These are phyloP conservation scores for Colletotrichum sp. DNA, from an alignment of 2,329 filamentous ascomycete species.

Conservation along the genomic window DNA sequence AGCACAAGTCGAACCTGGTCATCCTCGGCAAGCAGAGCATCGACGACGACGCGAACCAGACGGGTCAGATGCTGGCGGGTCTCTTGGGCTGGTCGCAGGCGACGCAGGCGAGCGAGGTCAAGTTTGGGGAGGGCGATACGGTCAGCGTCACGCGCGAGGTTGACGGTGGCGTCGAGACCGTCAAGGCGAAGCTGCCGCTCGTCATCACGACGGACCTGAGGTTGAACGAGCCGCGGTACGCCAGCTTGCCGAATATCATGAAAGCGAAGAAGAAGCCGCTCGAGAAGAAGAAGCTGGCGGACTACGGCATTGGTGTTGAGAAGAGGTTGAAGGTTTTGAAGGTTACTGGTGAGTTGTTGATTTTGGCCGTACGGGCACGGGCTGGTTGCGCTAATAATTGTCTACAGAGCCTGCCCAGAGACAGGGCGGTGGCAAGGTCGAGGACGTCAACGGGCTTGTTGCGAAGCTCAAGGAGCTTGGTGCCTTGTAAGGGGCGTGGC, in stretches of 20 bases:
- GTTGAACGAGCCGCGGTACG: slow-evolving; percentile 94
- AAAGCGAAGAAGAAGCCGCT: slow-evolving; percentile 99
- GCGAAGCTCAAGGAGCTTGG: slow-evolving; percentile 94
- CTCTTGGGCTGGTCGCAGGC: slow-evolving; percentile 92
- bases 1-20: slow-evolving; percentile 89
- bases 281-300: slow-evolving; percentile 86
- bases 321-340: slow-evolving; percentile 87
- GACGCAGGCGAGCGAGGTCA: slow-evolving; percentile 87
- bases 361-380: neutral
- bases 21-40: slow-evolving; percentile 98
- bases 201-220: slow-evolving; percentile 94
- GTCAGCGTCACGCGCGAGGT: slow-evolving; percentile 89
- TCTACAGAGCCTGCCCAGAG: slow-evolving; percentile 80
- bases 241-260: slow-evolving; percentile 98
- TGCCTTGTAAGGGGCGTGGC: slow-evolving; percentile 65
- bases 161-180: slow-evolving; percentile 91
- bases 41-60: slow-evolving; percentile 94
- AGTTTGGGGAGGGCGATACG: slow-evolving; percentile 71
- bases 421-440: slow-evolving; percentile 95
- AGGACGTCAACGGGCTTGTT: slow-evolving; percentile 95
- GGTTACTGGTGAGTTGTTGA: slow-evolving; percentile 70
- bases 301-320: slow-evolving; percentile 78
- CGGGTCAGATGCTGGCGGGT: slow-evolving; percentile 96
- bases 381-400: neutral
- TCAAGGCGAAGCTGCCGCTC: slow-evolving; percentile 85